Percentiles rank a stretch among this genome's conserved stretches.
Evolutionary conservation across 2,329 filamentous ascomycete genomes (phyloP).

Genomic region (Cladobotryum mycophilum): DNA sequence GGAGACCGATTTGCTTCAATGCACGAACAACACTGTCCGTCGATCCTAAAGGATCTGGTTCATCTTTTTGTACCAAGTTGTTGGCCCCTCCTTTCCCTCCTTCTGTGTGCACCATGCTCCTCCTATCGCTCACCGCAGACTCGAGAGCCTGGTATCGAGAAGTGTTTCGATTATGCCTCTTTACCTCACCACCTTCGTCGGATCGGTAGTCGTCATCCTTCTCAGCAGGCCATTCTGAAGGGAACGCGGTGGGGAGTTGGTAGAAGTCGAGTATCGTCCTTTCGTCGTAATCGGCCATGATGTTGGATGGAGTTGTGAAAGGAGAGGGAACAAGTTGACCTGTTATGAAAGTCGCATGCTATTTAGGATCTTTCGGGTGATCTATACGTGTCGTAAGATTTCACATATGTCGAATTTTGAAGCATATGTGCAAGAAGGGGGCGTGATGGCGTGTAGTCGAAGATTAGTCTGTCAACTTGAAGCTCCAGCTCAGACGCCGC

Average conservation of each 20-base stretch:
- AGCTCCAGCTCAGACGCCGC: neutral
- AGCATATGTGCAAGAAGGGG: neutral
- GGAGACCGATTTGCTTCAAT: constrained; percentile 68
- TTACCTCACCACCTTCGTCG: constrained; percentile 45
- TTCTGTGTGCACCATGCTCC: constrained; percentile 59
- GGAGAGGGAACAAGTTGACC: neutral
- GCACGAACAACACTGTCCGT: constrained; percentile 80
- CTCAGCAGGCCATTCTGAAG: constrained; percentile 79
- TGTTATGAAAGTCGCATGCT: neutral
- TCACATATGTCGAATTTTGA: too few species aligned
- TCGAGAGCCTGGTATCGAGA: constrained; percentile 83
- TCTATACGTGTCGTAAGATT: neutral
- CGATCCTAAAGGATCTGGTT: constrained; percentile 84
- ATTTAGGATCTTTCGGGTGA: neutral
- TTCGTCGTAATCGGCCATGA: constrained; percentile 69
- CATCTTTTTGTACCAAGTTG: constrained; percentile 81
- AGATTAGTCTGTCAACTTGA: neutral
- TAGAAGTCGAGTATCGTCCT: constrained; percentile 82
- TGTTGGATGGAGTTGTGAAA: constrained; percentile 8
- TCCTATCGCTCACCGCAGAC: constrained; percentile 63
- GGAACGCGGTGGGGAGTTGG: constrained; percentile 71
- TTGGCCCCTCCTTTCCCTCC: constrained; percentile 60
- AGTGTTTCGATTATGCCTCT: constrained; percentile 53
- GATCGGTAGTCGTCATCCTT: constrained; percentile 65
- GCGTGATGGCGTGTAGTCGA: neutral